phyloP scores from a whole-genome alignment of 2,329 filamentous ascomycete genomes.

The Cladobotryum protrusum region DNA sequence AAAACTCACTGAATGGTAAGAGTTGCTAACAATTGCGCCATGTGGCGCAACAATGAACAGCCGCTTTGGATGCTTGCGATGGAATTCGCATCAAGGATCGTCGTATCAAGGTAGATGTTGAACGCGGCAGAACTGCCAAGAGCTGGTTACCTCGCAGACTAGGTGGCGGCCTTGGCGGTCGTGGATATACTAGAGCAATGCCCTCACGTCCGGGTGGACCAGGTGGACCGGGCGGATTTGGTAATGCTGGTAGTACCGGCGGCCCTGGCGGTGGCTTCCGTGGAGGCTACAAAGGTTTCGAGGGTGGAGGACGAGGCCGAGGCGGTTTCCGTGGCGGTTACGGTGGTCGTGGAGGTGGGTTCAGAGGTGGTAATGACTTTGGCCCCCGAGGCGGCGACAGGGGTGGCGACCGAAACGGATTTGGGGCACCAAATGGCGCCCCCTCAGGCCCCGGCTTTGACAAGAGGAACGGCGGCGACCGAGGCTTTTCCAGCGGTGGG shows the following conservation, averaged over 20 bases:
- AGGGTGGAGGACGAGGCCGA: conserved; percentile 44
- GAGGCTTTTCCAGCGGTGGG: conserved; percentile 44
- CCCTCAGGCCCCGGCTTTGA: conserved; percentile 53
- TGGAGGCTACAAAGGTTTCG: conserved; percentile 32
- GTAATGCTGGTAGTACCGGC: conserved; percentile 38
- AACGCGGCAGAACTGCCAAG: conserved; percentile 88
- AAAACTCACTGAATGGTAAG: conserved; percentile 42
- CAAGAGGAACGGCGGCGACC: conserved; percentile 41
- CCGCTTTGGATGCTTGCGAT: conserved; percentile 81
- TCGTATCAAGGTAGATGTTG: conserved; percentile 89
- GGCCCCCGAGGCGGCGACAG: conserved; percentile 28
- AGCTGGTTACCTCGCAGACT: conserved; percentile 90
- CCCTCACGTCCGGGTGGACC: conserved; percentile 64
- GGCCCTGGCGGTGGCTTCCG: conserved; percentile 37
- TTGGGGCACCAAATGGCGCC: conserved; percentile 49
- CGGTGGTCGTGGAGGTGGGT: conserved; percentile 21
- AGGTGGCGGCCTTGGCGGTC: conserved; percentile 85
- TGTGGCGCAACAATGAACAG: conserved; percentile 59
- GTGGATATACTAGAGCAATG: conserved; percentile 82
- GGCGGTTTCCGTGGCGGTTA: conserved; percentile 46
- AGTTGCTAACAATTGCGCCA: conserved; percentile 61
- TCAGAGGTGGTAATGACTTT: conserved; percentile 35
- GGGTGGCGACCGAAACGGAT: conserved; percentile 36
- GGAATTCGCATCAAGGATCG: conserved; percentile 89
- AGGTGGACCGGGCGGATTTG: conserved; percentile 44